Base-by-base conservation (phyloP, 1,284 basidiomycete species). In the Porodaedalea pini region DNA sequence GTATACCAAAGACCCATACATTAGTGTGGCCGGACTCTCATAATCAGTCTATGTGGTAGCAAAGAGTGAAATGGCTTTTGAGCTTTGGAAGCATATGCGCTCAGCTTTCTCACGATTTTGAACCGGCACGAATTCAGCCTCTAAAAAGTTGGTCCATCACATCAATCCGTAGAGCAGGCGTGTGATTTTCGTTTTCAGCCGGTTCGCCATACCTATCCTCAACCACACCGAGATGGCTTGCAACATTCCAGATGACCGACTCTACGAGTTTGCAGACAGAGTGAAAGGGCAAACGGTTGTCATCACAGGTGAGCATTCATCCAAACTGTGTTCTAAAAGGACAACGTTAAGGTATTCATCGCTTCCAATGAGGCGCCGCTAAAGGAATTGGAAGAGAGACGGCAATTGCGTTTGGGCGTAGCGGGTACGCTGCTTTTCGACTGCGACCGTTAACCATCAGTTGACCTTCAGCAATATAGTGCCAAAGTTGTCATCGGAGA, bases 401-500 rank as follows among this genome's bases (percentile, higher is more conserved):
- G 5, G 78, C 79, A 2, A 61, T 74, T 2, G 70, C 69, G 13
- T 78, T 79, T 59, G 80, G 76, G 4, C 69, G 68, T 37, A 65
- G 75, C 57, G 79, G 80, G 81, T 81, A 49, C 54, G 74, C 67
- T 48, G n/a, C 36, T 57, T 37, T 50, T 19, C n/a, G 23, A 29
- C 45, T n/a, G 19, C n/a, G 41, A 45, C 50, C 21, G 59, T 48
- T 43, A 40, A 47, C 10, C 34, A 37, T 49, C 58, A 19, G 32
- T 17, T 54, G 19, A 27, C 27, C n/a, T n/a, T 13, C 4, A 37
- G 54, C 13, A 32, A 7, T 52, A 40, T 55, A 82, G 82, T 0
- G 80, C 81, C 3, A 82, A 79, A 60, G 66, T 85, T 2, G 78
- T 83, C 34, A 77, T 84, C 61, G 80, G 78, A 25, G 82, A 85